A percentile compares a stretch with the other conserved stretches of the same genome.
Evolutionary conservation across 805 yeast species (phyloP).

Genomic region (Metschnikowia lochheadii): DNA sequence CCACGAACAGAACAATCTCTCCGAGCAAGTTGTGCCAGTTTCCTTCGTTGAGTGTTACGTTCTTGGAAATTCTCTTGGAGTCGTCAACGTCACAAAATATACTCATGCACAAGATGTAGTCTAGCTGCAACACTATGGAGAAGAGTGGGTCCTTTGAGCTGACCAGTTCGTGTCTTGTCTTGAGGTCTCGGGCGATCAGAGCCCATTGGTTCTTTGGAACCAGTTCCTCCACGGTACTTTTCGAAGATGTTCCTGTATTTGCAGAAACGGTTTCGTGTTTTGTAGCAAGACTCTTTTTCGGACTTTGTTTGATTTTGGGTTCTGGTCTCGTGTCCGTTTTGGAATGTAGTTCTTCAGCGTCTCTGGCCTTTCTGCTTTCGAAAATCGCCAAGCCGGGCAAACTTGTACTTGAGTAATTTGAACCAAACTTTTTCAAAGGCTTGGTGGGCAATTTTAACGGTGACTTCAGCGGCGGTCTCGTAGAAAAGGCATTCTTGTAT

Average conservation of each 20-base stretch:
- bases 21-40: conserved; percentile 13
- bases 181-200: conserved; percentile 7
- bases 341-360: neutral
- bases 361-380: conserved; percentile 6
- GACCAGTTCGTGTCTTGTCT: conserved; percentile 6
- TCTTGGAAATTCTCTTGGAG: neutral
- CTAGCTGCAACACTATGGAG: conserved; percentile 18
- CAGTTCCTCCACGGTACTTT: neutral
- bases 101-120: conserved; percentile 13
- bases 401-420: conserved; percentile 13
- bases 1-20: conserved; percentile 13
- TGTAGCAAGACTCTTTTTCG: neutral
- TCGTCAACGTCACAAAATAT: conserved; percentile 10
- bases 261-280: neutral
- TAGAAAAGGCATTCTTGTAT: conserved; percentile 10
- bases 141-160: conserved; percentile 18
- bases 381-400: conserved; percentile 14
- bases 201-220: conserved; percentile 3
- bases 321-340: neutral
- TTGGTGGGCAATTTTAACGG: neutral
- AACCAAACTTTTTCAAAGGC: neutral
- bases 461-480: conserved; percentile 1
- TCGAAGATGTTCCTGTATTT: neutral
- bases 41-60: neutral
- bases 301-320: neutral